phyloP scores from a whole-genome alignment of 2,329 filamentous ascomycete genomes.

The Colletotrichum tabaci region DNA sequence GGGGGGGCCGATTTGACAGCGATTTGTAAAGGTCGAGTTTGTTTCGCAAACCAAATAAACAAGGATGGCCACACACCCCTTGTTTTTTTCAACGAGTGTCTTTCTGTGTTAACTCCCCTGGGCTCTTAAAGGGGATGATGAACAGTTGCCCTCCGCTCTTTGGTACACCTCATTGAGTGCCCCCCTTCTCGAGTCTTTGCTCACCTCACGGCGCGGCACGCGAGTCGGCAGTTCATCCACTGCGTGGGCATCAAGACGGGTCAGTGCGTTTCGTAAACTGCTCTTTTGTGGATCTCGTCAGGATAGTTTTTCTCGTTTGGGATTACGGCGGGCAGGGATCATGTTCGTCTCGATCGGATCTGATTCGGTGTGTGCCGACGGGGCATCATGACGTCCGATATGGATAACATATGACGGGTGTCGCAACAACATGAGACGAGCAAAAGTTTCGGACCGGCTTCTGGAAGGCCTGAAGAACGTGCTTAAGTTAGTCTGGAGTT shows the following conservation, averaged over 20 bases:
- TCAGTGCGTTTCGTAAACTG: not conserved
- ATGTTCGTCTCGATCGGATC: not conserved
- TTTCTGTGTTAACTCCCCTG: not conserved
- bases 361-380: slow-evolving; percentile 9
- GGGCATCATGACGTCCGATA: not conserved
- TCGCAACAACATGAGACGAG: not conserved
- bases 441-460: not conserved
- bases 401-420: too few relatives aligned
- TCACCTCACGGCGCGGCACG: not conserved
- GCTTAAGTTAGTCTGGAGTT: too few relatives aligned
- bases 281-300: slow-evolving; percentile 6
- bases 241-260: not conserved
- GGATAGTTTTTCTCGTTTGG: slow-evolving; percentile 26
- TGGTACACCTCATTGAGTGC: not conserved
- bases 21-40: slow-evolving; percentile 11
- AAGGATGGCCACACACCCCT: not conserved
- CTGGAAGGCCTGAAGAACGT: not conserved
- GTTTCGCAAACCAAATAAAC: not conserved
- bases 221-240: slow-evolving; percentile 2
- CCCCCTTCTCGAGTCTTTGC: too few relatives aligned
- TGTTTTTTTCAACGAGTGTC: too few relatives aligned
- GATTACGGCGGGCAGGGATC: not conserved
- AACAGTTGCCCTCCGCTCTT: not conserved
- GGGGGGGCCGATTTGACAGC: not conserved
- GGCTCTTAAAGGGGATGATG: not conserved